Evolutionary conservation across 2,329 filamentous ascomycete species (phyloP).

Genomic region (Laburnicola sp.): DNA sequence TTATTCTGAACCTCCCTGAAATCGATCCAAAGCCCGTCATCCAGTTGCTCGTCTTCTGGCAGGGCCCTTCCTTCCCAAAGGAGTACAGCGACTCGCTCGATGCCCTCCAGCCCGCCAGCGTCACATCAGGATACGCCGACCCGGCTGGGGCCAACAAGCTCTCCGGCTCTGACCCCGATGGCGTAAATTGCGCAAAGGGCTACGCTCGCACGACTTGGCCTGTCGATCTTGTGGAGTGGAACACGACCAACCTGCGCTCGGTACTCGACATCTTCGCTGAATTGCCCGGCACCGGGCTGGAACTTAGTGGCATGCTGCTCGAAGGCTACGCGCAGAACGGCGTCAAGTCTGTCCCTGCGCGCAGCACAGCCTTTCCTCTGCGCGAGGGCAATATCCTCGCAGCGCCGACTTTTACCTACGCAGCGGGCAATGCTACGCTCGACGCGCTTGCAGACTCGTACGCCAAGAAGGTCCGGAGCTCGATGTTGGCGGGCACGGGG

Average conservation of each 20-base stretch:
- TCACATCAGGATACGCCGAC: constrained; percentile 15
- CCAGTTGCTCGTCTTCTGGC: constrained; percentile 21
- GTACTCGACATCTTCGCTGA: constrained; percentile 18
- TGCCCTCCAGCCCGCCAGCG: constrained; percentile 17
- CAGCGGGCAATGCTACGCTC: constrained; percentile 13
- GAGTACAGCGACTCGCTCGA: constrained; percentile 22
- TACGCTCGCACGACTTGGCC: constrained; percentile 14
- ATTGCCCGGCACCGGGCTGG: neutral
- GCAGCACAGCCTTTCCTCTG: constrained; percentile 26
- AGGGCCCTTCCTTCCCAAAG: constrained; percentile 19
- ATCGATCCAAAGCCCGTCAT: constrained; percentile 21
- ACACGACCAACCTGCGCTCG: constrained; percentile 12
- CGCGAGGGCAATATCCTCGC: constrained; percentile 19
- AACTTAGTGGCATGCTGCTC: constrained; percentile 16
- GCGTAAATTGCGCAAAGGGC: constrained; percentile 22
- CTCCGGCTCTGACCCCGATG: constrained; percentile 10
- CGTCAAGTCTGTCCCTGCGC: constrained; percentile 15
- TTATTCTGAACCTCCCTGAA: constrained; percentile 17
- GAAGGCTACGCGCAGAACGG: constrained; percentile 24
- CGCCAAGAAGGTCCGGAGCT: constrained; percentile 14
- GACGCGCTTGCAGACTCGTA: constrained; percentile 17
- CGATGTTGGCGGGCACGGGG: constrained; percentile 16
- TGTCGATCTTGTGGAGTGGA: constrained; percentile 16
- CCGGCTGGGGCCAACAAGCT: constrained; percentile 21
- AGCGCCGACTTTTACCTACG: constrained; percentile 19